Base-by-base conservation (phyloP, 2,329 filamentous ascomycete genomes). In the Beauveria sp. region DNA sequence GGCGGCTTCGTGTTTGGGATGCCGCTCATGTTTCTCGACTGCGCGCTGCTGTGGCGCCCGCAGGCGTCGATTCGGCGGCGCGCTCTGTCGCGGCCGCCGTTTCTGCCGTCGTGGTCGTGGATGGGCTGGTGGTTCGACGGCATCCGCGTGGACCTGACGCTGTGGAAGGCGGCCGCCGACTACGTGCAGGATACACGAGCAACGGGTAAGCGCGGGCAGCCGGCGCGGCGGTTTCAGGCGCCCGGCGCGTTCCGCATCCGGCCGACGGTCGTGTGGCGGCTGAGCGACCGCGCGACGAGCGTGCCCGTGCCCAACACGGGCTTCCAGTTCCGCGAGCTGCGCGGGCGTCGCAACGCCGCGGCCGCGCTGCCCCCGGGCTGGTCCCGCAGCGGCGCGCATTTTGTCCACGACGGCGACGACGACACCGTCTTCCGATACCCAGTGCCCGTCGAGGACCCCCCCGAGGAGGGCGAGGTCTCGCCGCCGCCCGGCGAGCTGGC, bases 51-150 rank as follows among this genome's bases (percentile, higher is more conserved):
- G 28, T 79, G 77, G 77, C 72, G 76, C 18, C 77, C 77, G 16
- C 71, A 76, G 51, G 75, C 77, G 18, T 76, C 75, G 3, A 75
- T 79, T 31, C 71, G 76, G 28, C 70, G 77, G 20, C 68, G 76
- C 24, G 72, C 73, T 7, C 66, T 75, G 7, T 67, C 73, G 3
- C 70, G 71, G 0, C 69, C 74, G 12, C 72, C 75, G 2, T 76
- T 75, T 58, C 68, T 79, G 6, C 77, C 77, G 0, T 77, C 75
- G 4, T 79, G 77, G 77, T 77, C 76, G 34, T 79, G 77, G 77
- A 75, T 79, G 73, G 77, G 77, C 24, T 79, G 77, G 77, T 78
- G 76, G 73, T 77, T 76, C 61, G 77, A 79, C 61, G 75, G 73
- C 31, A 70, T 78, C 16, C 72, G 76, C 6, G 74, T 76, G 16